phyloP scores from a whole-genome alignment of 345 rosid species.

The Hibiscus trionum region DNA sequence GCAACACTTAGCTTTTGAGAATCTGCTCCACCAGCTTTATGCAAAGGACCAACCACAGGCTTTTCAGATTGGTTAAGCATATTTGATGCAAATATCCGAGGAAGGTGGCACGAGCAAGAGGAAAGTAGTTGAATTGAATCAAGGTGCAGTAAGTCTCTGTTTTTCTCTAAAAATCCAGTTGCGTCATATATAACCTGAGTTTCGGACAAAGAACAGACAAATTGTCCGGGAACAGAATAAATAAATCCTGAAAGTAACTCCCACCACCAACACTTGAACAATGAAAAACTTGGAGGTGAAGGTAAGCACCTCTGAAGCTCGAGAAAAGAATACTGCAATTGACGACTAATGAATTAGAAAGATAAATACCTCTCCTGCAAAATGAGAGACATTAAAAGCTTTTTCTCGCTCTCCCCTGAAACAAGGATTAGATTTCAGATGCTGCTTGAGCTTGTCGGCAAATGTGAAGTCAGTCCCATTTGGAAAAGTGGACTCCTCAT shows the following conservation, averaged over 20 bases:
- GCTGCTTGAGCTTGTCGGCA: conserved; percentile 92
- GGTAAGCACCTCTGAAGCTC: background rate
- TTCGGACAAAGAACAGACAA: conserved; percentile 23
- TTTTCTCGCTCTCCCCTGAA: conserved; percentile 80
- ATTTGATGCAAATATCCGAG: conserved; percentile 80
- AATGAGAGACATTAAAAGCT: conserved; percentile 74
- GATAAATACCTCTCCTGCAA: conserved; percentile 85
- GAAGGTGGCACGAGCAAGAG: conserved; percentile 84
- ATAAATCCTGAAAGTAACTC: background rate
- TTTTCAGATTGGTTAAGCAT: conserved; percentile 79
- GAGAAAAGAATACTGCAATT: background rate
- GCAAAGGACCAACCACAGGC: conserved; percentile 65
- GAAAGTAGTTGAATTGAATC: conserved; percentile 92
- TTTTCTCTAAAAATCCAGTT: conserved; percentile 90
- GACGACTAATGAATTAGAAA: background rate
- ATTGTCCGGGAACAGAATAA: conserved; percentile 17
- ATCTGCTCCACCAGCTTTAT: conserved; percentile 96
- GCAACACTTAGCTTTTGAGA: conserved; percentile 91
- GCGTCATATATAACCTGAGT: conserved; percentile 87
- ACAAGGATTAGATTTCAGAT: conserved; percentile 60
- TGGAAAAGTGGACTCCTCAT: conserved; percentile 96
- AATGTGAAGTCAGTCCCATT: conserved; percentile 92
- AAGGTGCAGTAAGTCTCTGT: conserved; percentile 85
- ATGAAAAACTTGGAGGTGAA: background rate
- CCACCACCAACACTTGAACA: background rate